These are phyloP conservation scores for Septoria linicola DNA, from an alignment of 2,329 filamentous ascomycete genomes.

Conservation along the genomic window DNA sequence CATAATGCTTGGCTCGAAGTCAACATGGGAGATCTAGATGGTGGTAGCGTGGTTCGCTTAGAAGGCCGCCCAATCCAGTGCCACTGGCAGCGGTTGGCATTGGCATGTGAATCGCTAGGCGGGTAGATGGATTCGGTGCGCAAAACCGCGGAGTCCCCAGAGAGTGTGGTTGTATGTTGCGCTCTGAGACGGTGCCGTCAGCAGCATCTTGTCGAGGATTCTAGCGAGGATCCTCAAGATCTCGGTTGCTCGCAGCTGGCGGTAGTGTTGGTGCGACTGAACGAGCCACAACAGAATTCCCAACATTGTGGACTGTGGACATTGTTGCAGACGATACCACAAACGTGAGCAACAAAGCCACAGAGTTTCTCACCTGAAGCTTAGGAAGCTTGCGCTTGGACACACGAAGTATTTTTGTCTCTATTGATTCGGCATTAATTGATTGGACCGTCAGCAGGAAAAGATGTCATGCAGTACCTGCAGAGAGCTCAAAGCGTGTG, in stretches of 20 bases:
- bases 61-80: not conserved
- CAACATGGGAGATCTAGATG: conserved; percentile 1
- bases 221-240: conserved; percentile 5
- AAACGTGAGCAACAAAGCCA: not conserved
- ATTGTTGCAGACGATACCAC: conserved; percentile 1
- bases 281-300: conserved; percentile 2
- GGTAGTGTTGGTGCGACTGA: not conserved
- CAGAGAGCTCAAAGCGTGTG: not conserved
- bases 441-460: conserved; percentile 9
- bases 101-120: conserved; percentile 10
- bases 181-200: conserved; percentile 6
- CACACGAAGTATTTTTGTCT: conserved; percentile 7
- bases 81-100: conserved; percentile 9
- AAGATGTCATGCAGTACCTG: conserved; percentile 2
- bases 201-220: conserved; percentile 5
- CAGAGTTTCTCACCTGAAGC: conserved; percentile 8
- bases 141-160: not conserved
- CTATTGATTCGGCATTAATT: conserved; percentile 3
- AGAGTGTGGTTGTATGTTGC: not conserved
- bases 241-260: not conserved
- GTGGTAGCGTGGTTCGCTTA: conserved; percentile 5
- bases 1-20: conserved; percentile 1
- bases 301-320: conserved; percentile 1
- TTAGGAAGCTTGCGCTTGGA: conserved; percentile 19
- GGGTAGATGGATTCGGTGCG: not conserved